Percentiles rank a stretch among this genome's conserved stretches.
Conservation (phyloP, 2,329 filamentous ascomycete genomes). For the Biscogniauxia mediterranea region DNA sequence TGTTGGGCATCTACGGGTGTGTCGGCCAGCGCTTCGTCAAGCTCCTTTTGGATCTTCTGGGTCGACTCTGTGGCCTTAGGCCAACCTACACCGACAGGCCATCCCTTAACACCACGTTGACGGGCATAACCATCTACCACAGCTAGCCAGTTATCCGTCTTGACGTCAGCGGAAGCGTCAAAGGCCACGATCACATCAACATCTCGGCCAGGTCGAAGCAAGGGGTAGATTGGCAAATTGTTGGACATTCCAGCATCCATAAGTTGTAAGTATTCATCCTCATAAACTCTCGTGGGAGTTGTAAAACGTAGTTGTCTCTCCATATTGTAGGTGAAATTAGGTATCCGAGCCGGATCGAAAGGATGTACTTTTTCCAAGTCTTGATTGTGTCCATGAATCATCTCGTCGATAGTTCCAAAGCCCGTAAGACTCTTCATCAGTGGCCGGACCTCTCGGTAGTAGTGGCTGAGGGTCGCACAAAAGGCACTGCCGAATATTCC, state of each 20-base stretch:
- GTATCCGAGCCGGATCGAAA: conserved; percentile 85
- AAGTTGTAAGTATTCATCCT: conserved; percentile 69
- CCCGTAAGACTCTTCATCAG: conserved; percentile 72
- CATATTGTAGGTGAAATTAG: conserved; percentile 87
- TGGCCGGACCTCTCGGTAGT: conserved; percentile 91
- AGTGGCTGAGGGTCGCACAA: conserved; percentile 91
- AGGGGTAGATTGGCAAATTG: conserved; percentile 92
- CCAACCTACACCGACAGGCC: conserved; percentile 95
- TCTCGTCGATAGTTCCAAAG: conserved; percentile 72
- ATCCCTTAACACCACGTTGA: conserved; percentile 87
- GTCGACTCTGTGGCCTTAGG: conserved; percentile 61
- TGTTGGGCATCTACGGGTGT: conserved; percentile 58
- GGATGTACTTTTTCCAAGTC: conserved; percentile 91
- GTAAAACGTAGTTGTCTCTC: conserved; percentile 70
- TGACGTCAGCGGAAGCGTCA: conserved; percentile 90
- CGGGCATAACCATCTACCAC: conserved; percentile 90
- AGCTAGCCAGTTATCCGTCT: conserved; percentile 92
- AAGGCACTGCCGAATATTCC: conserved; percentile 98
- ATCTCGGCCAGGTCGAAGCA: conserved; percentile 82
- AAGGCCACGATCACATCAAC: conserved; percentile 92
- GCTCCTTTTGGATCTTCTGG: conserved; percentile 59
- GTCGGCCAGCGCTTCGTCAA: conserved; percentile 65
- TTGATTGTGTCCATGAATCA: conserved; percentile 79
- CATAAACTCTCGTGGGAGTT: conserved; percentile 74
- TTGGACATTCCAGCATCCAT: conserved; percentile 99